Evolutionary conservation across 2,329 filamentous ascomycete species (phyloP), one percentile per base, ranked within the genome.

Genomic region (Aureobasidium sp.): DNA sequence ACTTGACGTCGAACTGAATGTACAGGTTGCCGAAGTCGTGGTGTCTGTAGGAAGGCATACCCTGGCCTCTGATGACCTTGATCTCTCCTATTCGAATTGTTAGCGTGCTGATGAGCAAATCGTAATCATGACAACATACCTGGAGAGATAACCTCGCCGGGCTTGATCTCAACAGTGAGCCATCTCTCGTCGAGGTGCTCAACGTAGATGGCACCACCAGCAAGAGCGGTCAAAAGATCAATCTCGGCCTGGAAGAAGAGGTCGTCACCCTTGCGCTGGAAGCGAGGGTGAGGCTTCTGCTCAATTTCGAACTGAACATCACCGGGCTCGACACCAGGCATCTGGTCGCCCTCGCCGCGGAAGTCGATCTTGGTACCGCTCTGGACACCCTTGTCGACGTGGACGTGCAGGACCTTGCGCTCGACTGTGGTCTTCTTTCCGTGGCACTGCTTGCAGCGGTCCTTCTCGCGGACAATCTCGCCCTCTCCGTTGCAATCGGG

Each of bases 221-320:
- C 94, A 68, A 99, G 82, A 37, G 94, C 94, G 40, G 93, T 99
- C 64, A 97, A 86, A 48, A 99, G 87, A 71, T 99, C 94, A 67
- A 99, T 96, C 67, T 97, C 91, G 68, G 90, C 91, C 65, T 94
- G 88, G 81, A 93, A 97, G 74, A 97, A 90, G 19, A 99, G 83
- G 71, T 99, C 93, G 73, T 99, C 94, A 33, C 95, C 92, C 76
- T 94, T 96, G 69, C 94, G 89, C 73, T 93, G 91, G 82, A 99
- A 99, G 66, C 94, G 88, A 31, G 88, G 67, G 76, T 99, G 94
- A n/a, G 92, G 92, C 84, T 99, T 99, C 82, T 97, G 91, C 78
- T 97, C 93, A 67, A 99, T 97, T 79, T 97, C 92, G 73, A 99
- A 99, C 65, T 97, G 89, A 62, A 99, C 94, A 73, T 99, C 95